Conservation (phyloP, 805 yeast genomes). For the Zygoascus bituminiphila region DNA sequence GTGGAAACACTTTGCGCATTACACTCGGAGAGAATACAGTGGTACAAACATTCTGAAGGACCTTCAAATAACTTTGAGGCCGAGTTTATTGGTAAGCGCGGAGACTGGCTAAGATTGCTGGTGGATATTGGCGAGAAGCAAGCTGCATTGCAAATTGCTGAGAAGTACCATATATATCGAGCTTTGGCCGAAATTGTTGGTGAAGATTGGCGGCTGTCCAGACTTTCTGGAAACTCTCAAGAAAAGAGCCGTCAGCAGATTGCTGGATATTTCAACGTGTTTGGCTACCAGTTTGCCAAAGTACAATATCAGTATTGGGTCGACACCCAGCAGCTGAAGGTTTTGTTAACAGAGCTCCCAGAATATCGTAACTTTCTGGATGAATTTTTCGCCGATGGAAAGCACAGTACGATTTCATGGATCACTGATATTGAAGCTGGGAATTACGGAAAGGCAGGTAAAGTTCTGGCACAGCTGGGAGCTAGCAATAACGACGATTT, state of each 20-base stretch:
- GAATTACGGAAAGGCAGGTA: constrained; percentile 44
- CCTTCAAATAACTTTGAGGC: constrained; percentile 11
- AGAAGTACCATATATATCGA: constrained; percentile 54
- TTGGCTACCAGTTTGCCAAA: constrained; percentile 61
- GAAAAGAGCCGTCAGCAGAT: constrained; percentile 4
- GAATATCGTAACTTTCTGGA: constrained; percentile 42
- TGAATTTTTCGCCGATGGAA: constrained; percentile 41
- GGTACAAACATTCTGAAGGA: constrained; percentile 9
- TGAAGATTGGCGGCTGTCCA: constrained; percentile 29
- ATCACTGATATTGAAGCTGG: constrained; percentile 50
- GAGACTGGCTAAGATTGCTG: constrained; percentile 52
- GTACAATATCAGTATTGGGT: constrained; percentile 54
- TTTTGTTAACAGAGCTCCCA: constrained; percentile 43
- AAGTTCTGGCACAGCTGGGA: constrained; percentile 35
- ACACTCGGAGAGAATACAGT: constrained; percentile 16
- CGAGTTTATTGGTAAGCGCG: constrained; percentile 26
- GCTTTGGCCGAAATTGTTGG: constrained; percentile 52
- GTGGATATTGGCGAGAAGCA: constrained; percentile 41
- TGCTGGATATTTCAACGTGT: constrained; percentile 27
- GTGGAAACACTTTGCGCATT: constrained; percentile 37
- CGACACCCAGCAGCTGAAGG: constrained; percentile 41
- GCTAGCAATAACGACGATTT: constrained; percentile 29
- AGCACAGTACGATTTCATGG: constrained; percentile 51
- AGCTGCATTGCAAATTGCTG: constrained; percentile 56
- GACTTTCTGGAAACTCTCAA: background rate